Base-by-base conservation (phyloP, 2,329 filamentous ascomycete species). In the Raffaelea albimanens region DNA sequence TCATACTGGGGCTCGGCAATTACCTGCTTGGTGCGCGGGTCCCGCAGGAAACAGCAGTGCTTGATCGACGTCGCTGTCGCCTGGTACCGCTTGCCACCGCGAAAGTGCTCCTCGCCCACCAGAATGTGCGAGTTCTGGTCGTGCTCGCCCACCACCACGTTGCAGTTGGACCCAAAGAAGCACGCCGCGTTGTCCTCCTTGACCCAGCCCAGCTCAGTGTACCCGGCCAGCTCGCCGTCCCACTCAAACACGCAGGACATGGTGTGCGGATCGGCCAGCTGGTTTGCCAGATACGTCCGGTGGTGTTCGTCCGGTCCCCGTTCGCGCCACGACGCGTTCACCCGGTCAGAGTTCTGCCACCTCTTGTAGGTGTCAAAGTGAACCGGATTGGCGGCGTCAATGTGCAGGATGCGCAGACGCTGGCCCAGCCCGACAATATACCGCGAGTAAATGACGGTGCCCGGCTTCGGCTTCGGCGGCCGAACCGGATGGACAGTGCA, bases 291-390 rank as follows among this genome's bases (percentile, higher is more conserved):
- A 62, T 91, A 90, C 57, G 80, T 75, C 51, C 78, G 74, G 63
- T 90, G 86, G 61, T 89, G 74, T 23, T 87, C 84, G 43, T 87
- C 64, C 1, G 83, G 85, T 29, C 85, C 86, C 1, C 82, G 85
- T 67, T 87, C 80, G 59, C 87, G 86, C 86, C 86, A 90, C 4
- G 84, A 85, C 58, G 83, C 77, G 4, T 83, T 83, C 29, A 91
- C 86, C 44, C 86, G 82, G 45, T 85, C 85, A 59, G 90, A 85
- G 59, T 91, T 91, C 65, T 89, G 85, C 86, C 86, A 91, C 49
- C 49, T 45, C 13, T 72, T 72, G 64, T 89, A 81, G 69, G 36
- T 22, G 38, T 42, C 45, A 46, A 91, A 90, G 5, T 87, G 70
- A 16, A 70, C 66, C 44, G 90, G 65, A 63, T 91, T 85, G 56